phyloP scores from a whole-genome alignment of 148 eudicot species.

The Rhododendron griersonianum region DNA sequence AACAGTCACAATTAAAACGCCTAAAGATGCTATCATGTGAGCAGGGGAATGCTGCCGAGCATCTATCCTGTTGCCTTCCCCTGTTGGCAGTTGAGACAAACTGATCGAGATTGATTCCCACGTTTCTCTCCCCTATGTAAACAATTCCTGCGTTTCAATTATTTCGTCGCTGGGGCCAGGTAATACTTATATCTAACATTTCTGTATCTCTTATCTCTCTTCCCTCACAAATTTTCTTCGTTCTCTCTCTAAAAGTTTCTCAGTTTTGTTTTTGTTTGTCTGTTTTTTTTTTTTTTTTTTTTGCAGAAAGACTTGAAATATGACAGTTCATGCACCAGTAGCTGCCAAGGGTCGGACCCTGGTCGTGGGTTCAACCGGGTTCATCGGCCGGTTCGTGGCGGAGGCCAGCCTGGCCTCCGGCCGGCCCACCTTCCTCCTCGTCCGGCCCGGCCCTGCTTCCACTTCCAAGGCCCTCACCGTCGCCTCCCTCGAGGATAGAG shows the following conservation, averaged over 20 bases:
- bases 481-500: conserved; percentile 15
- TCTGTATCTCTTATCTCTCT: background rate
- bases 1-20: no score
- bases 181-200: background rate
- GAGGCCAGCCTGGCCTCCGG: conserved; percentile 17
- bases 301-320: background rate
- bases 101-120: no score
- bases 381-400: conserved; percentile 22
- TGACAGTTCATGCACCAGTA: conserved; percentile 3
- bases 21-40: no score
- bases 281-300: no score
- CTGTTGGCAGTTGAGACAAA: no score
- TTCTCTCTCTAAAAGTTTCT: background rate
- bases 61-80: no score
- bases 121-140: background rate
- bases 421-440: conserved; percentile 15
- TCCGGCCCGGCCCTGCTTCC: conserved; percentile 4
- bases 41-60: no score
- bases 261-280: background rate
- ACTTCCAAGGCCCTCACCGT: conserved; percentile 8
- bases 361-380: conserved; percentile 21
- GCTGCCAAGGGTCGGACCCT: conserved; percentile 8
- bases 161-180: background rate
- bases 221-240: background rate
- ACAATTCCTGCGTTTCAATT: background rate